Percentiles rank a stretch among this genome's conserved stretches.
Evolutionary conservation across 352 stramenopile genomes (phyloP).

Genomic region (Hyaloperonospora brassicae): DNA sequence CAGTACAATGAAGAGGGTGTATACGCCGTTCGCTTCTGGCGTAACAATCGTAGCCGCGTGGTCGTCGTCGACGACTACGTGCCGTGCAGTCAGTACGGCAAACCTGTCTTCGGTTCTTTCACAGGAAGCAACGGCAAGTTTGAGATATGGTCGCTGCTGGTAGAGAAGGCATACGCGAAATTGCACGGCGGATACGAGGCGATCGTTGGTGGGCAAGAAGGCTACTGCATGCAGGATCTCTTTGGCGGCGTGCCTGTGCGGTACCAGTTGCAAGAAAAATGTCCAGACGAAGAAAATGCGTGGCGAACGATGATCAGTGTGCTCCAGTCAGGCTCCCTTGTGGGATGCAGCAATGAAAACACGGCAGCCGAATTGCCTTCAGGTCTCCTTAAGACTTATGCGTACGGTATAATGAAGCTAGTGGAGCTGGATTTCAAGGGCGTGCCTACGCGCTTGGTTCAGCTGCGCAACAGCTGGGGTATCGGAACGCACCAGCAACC

Average conservation of each 20-base stretch:
- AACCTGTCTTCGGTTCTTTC: constrained; percentile 79
- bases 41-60: constrained; percentile 70
- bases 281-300: constrained; percentile 41
- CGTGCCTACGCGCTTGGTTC: constrained; percentile 45
- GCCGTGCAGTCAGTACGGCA: constrained; percentile 74
- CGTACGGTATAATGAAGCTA: constrained; percentile 70
- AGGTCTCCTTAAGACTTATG: constrained; percentile 56
- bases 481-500: constrained; percentile 48
- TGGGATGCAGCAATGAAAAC: constrained; percentile 69
- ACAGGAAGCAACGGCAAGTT: constrained; percentile 75
- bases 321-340: constrained; percentile 51
- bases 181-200: constrained; percentile 86
- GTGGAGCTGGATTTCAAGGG: constrained; percentile 65
- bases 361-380: constrained; percentile 50
- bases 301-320: constrained; percentile 43
- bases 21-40: constrained; percentile 81
- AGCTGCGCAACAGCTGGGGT: constrained; percentile 79
- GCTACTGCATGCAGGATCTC: constrained; percentile 67
- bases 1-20: constrained; percentile 86
- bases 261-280: constrained; percentile 65
- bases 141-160: constrained; percentile 89
- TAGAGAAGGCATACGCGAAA: constrained; percentile 95
- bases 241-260: constrained; percentile 61
- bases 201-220: constrained; percentile 83
- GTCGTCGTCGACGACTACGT: constrained; percentile 83